These are phyloP conservation scores for Fusarium gaditjirri DNA, from an alignment of 2,329 filamentous ascomycete species.

Conservation along the genomic window DNA sequence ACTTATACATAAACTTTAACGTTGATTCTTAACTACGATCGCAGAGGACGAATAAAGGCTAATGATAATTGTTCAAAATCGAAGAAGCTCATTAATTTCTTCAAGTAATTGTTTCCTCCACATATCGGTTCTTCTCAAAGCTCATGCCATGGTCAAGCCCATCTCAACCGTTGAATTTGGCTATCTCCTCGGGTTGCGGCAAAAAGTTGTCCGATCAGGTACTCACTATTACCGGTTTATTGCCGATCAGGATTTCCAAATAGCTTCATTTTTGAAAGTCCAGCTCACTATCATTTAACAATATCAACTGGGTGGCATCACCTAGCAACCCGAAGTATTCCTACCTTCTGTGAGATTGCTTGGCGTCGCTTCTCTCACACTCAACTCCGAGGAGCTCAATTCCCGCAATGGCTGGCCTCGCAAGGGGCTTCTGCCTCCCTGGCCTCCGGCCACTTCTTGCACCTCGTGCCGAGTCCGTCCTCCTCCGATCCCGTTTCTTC, in stretches of 20 bases:
- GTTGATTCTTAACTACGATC: background rate
- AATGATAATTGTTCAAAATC: background rate
- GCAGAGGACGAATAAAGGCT: background rate
- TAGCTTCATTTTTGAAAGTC: conserved; percentile 36
- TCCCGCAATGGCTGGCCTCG: conserved; percentile 47
- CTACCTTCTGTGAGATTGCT: background rate
- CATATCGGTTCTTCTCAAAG: background rate
- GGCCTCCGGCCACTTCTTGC: conserved; percentile 41
- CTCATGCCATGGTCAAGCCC: background rate
- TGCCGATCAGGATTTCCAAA: conserved; percentile 27
- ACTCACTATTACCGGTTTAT: conserved; percentile 24
- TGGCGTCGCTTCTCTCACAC: background rate
- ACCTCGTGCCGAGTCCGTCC: conserved; percentile 36
- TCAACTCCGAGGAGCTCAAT: background rate
- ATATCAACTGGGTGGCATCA: conserved; percentile 12
- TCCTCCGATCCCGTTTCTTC: conserved; percentile 45
- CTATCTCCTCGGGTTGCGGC: conserved; percentile 23
- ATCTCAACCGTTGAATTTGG: conserved; percentile 1
- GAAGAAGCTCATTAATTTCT: background rate
- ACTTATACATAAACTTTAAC: conserved; percentile 5
- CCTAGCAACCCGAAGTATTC: conserved; percentile 6
- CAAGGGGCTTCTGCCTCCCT: conserved; percentile 46
- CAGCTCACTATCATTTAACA: conserved; percentile 13
- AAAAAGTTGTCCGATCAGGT: conserved; percentile 31
- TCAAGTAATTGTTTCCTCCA: too few species aligned